Base-by-base conservation (phyloP, 176 grass and related monocot genomes). In the Poa annua region DNA sequence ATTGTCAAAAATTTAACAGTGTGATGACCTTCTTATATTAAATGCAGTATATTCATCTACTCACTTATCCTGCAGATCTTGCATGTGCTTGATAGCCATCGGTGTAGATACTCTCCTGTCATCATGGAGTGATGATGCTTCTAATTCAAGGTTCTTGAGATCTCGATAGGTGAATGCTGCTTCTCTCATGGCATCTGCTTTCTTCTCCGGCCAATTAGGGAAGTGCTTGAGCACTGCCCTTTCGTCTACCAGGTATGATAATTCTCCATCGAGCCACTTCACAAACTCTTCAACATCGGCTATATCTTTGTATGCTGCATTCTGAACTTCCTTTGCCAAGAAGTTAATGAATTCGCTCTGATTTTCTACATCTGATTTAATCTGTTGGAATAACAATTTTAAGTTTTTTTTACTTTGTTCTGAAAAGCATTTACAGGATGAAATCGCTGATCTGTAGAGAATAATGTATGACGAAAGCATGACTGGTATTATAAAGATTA, bases 171-270 rank as follows among this genome's bases (percentile, higher is more conserved):
- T 91, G 82, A 88, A 96, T 45, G 91, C 97, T 24, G 97, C 97
- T 85, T 99, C 93, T 90, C 97, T 96, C 97, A 99, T 99, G 75
- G 97, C 91, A 77, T 99, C 93, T 67, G 97, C 91, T 90, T 99
- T 99, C 83, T 85, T 86, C 88, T 99, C 97, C 24, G 97, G 97
- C 97, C 96, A 99, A 71, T 84, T 85, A 61, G 96, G 82, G 54
- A 99, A 99, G 78, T 99, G 96, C 81, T 96, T 99, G 74, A 99
- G 91, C 68, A 99, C 96, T 78, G 96, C 96, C 81, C 97, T 88
- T 85, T 99, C 97, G n/a, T 99, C 97, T 56, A 96, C 91, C 48
- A 99, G 88, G 75, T 99, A 99, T 56, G 97, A 99, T 49, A 99
- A 63, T 74, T 96, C 93, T 50, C 92, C 93, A 77, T 99, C 97